Evolutionary conservation across 208 protist genomes (phyloP).

Genomic region (Acanthamoeba rhysodes): DNA sequence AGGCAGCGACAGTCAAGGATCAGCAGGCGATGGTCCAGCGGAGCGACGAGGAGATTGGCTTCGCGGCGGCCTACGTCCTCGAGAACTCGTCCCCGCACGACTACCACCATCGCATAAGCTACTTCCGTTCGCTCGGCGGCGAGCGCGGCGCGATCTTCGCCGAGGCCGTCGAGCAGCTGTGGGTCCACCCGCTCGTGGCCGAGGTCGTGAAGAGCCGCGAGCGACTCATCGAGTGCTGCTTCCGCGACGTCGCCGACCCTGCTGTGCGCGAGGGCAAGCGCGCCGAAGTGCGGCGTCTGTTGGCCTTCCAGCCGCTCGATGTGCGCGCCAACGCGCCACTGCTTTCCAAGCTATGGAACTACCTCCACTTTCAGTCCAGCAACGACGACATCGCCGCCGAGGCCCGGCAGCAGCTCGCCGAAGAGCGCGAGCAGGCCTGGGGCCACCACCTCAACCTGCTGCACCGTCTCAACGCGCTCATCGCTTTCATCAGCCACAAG

Average conservation of each 20-base stretch:
- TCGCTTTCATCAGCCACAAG: background rate
- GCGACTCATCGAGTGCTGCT: conserved; percentile 1
- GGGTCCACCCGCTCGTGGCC: conserved; percentile 14
- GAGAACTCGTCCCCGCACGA: conserved; percentile 2
- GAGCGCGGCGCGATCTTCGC: background rate
- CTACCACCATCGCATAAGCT: background rate
- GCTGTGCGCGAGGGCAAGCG: background rate
- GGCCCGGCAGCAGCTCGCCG: background rate
- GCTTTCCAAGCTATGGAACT: conserved; percentile 42
- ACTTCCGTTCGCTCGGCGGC: background rate
- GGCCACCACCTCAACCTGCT: conserved; percentile 33
- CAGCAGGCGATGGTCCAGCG: background rate
- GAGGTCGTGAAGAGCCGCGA: background rate
- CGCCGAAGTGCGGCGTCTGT: background rate
- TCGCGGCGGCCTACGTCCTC: conserved; percentile 20
- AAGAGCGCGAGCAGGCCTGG: background rate
- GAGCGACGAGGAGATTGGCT: conserved; percentile 7
- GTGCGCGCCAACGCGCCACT: conserved; percentile 38
- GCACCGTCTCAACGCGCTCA: conserved; percentile 25
- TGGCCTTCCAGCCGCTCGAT: conserved; percentile 65
- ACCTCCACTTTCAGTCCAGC: background rate
- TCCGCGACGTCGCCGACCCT: background rate
- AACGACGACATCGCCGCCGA: background rate
- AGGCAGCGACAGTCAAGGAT: background rate
- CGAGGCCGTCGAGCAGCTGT: background rate